These are phyloP conservation scores for Exidia glandulosa DNA, from an alignment of 768 basidiomycete genomes.

Conservation along the genomic window DNA sequence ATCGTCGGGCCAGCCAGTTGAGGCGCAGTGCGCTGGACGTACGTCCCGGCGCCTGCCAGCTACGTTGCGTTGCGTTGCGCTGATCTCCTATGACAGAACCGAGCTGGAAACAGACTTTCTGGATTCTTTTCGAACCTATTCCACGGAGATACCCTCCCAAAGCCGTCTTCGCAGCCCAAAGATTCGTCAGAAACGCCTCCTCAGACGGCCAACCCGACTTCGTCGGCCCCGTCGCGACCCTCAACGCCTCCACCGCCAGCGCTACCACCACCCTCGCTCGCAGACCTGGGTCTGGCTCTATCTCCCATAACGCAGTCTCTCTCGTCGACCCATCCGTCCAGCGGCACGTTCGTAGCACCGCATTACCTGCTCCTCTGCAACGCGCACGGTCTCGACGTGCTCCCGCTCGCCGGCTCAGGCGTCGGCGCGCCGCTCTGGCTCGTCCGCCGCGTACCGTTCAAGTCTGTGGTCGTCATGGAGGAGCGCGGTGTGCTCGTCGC, in stretches of 20 bases:
- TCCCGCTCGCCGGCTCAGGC: slow-evolving; percentile 69
- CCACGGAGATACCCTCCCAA: slow-evolving; percentile 24
- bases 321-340: slow-evolving; percentile 57
- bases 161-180: neutral
- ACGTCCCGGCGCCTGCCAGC: neutral
- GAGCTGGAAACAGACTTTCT: slow-evolving; percentile 64
- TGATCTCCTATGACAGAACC: slow-evolving; percentile 28
- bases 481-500: slow-evolving; percentile 85
- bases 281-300: slow-evolving; percentile 65
- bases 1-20: neutral
- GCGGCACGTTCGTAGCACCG: slow-evolving; percentile 69
- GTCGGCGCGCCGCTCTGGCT: slow-evolving; percentile 69
- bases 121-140: slow-evolving; percentile 79
- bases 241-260: slow-evolving; percentile 47
- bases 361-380: slow-evolving; percentile 79
- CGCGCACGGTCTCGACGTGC: slow-evolving; percentile 73
- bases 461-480: slow-evolving; percentile 86
- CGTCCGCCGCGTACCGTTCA: slow-evolving; percentile 71
- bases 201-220: slow-evolving; percentile 24
- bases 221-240: slow-evolving; percentile 31
- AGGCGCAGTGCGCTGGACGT: neutral
- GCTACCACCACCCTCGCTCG: slow-evolving; percentile 58
- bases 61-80: neutral
- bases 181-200: neutral
- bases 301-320: slow-evolving; percentile 56